phyloP scores from a whole-genome alignment of 2,329 filamentous ascomycete species.

The Plenodomus biglobosus region DNA sequence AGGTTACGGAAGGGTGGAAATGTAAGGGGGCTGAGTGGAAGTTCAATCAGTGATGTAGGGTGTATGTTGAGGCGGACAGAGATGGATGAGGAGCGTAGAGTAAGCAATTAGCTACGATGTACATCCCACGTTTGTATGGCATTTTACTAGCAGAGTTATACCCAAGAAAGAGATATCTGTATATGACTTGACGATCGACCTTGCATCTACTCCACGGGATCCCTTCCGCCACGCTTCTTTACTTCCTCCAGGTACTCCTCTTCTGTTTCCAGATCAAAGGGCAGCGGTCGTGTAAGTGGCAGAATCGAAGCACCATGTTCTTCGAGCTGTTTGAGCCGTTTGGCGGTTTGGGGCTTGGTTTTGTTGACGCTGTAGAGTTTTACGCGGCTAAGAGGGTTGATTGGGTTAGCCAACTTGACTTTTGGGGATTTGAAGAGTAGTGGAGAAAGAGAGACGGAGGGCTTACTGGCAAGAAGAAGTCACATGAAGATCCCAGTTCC shows the following conservation, averaged over 20 bases:
- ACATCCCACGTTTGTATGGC: no score
- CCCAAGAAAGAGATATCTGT: no score
- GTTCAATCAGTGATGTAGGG: conserved; percentile 25
- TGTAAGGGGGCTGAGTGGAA: conserved; percentile 34
- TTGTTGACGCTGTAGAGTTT: conserved; percentile 65
- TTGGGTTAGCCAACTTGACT: not conserved
- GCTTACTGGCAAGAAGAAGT: conserved; percentile 60
- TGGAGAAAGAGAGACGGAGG: not conserved
- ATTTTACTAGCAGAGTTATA: no score
- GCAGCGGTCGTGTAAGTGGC: conserved; percentile 58
- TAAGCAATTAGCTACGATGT: not conserved
- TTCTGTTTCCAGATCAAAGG: conserved; percentile 53
- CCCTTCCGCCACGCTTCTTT: conserved; percentile 44
- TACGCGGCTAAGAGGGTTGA: conserved; percentile 3
- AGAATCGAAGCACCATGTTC: conserved; percentile 51
- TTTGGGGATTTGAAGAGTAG: not conserved
- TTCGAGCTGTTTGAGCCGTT: conserved; percentile 56
- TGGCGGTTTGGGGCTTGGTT: conserved; percentile 51
- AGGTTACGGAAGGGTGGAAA: conserved; percentile 24
- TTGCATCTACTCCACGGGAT: conserved; percentile 45
- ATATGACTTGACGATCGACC: no score
- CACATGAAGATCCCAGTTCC: conserved; percentile 68
- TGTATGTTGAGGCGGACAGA: no score
- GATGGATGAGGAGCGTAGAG: no score
- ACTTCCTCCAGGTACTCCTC: conserved; percentile 54